Percentiles rank a stretch among this genome's conserved stretches.
phyloP scores from a whole-genome alignment of 129 eudicot species.

The Arctium lappa region DNA sequence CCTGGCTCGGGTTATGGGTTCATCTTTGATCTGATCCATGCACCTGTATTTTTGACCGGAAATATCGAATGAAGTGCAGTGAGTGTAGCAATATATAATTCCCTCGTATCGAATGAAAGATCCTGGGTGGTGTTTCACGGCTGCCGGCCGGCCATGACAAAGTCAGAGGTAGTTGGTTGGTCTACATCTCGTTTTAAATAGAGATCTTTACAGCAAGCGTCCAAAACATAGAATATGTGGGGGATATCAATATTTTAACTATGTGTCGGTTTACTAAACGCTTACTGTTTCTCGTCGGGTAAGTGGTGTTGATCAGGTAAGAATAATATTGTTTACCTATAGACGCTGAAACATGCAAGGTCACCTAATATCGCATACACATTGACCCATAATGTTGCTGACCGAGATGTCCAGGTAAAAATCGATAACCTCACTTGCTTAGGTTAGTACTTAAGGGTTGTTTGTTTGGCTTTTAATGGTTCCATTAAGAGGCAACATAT shows the following conservation, averaged over 20 bases:
- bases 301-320: too few relatives aligned
- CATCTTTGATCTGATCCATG: slow-evolving; percentile 29
- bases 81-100: background rate
- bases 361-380: too few relatives aligned
- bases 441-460: background rate
- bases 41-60: background rate
- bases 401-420: background rate
- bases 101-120: background rate
- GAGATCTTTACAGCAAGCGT: background rate
- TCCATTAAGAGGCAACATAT: too few relatives aligned
- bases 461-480: too few relatives aligned
- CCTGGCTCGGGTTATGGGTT: background rate
- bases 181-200: background rate
- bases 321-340: too few relatives aligned
- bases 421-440: background rate
- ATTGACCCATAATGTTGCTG: background rate
- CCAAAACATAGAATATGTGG: background rate
- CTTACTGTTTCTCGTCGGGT: too few relatives aligned
- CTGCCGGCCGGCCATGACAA: slow-evolving; percentile 10
- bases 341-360: too few relatives aligned
- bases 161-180: slow-evolving; percentile 16
- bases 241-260: too few relatives aligned
- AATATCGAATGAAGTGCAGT: background rate
- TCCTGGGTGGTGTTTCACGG: slow-evolving; percentile 6
- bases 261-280: too few relatives aligned